Evolutionary conservation across 2,329 filamentous ascomycete genomes (phyloP).

Genomic region (Cytospora leucostoma): DNA sequence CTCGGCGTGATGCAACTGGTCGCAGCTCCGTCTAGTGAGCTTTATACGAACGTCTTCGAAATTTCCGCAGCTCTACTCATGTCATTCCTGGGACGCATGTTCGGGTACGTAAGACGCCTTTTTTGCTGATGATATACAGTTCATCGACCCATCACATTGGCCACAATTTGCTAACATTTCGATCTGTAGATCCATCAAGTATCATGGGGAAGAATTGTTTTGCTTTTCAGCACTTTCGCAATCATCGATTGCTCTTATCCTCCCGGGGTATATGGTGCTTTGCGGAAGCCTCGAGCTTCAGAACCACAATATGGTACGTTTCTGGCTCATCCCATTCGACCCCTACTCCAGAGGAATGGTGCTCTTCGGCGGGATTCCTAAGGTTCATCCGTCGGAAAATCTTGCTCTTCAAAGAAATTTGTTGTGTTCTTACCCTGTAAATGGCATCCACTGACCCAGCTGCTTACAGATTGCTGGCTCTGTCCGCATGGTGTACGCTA

Average conservation of each 20-base stretch:
- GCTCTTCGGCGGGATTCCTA: too few relatives aligned
- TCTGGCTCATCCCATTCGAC: too few relatives aligned
- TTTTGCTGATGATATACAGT: background rate
- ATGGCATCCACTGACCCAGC: background rate
- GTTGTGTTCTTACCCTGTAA: background rate
- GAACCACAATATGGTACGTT: slow-evolving; percentile 56
- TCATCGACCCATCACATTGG: background rate
- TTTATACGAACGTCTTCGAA: slow-evolving; percentile 57
- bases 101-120: slow-evolving; percentile 45
- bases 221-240: slow-evolving; percentile 74
- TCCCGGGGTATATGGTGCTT: slow-evolving; percentile 70
- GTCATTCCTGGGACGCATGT: slow-evolving; percentile 68
- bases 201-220: slow-evolving; percentile 54
- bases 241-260: slow-evolving; percentile 73
- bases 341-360: too few relatives aligned
- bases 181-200: slow-evolving; percentile 61
- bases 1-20: slow-evolving; percentile 75
- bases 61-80: slow-evolving; percentile 59
- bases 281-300: slow-evolving; percentile 63
- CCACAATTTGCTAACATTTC: background rate
- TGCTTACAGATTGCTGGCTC: slow-evolving; percentile 59
- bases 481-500: slow-evolving; percentile 73
- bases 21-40: slow-evolving; percentile 67
- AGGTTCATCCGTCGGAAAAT: too few relatives aligned
- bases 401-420: too few relatives aligned